phyloP scores from a whole-genome alignment of 257 asterid species.

The Solanum etuberosum region DNA sequence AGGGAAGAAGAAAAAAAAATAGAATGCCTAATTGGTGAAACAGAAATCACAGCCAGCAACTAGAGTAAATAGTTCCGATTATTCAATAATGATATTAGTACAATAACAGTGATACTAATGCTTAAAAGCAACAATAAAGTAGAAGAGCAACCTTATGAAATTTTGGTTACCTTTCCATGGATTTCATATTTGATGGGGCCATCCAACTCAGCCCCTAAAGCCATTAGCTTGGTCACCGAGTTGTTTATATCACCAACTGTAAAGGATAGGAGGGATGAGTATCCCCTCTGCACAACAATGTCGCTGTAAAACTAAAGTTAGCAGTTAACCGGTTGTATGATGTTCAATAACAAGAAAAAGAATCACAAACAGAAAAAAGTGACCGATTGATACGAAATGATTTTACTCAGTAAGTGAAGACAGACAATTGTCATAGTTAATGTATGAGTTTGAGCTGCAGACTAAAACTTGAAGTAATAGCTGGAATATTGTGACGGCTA shows the following conservation, averaged over 20 bases:
- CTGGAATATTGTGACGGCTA: background rate
- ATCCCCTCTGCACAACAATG: constrained; percentile 44
- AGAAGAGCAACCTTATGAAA: background rate
- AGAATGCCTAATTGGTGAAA: background rate
- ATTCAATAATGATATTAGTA: background rate
- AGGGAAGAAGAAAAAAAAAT: background rate
- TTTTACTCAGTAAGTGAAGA: background rate
- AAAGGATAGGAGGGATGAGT: constrained; percentile 79
- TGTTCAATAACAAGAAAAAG: background rate
- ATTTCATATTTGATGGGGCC: constrained; percentile 84
- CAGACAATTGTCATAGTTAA: background rate
- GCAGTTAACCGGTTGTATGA: background rate
- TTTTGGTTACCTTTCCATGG: constrained; percentile 81
- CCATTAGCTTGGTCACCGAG: constrained; percentile 68
- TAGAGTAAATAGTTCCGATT: background rate
- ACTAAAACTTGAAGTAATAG: background rate
- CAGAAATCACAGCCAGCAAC: background rate
- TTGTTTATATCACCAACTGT: constrained; percentile 66
- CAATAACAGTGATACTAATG: background rate
- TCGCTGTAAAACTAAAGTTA: constrained; percentile 29
- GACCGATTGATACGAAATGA: background rate
- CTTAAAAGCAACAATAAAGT: background rate
- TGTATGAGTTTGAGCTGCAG: background rate
- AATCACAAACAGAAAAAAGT: background rate
- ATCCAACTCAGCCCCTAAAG: constrained; percentile 88